phyloP scores from a whole-genome alignment of 257 asterid genomes.

The Solanum megistacrolobum region DNA sequence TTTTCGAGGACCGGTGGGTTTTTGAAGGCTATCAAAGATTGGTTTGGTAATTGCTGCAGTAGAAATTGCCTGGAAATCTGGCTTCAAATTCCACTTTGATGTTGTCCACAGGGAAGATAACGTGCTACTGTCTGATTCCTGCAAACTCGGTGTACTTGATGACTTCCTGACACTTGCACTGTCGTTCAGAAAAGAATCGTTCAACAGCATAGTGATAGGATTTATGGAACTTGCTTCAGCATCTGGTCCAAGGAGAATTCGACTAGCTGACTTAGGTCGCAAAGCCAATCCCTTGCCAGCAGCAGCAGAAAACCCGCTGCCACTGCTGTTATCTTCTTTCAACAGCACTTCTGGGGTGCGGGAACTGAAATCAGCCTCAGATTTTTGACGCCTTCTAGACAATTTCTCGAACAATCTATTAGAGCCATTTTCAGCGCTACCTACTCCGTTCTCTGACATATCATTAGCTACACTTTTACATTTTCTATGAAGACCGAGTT shows the following conservation, averaged over 20 bases:
- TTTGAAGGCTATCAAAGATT: constrained; percentile 68
- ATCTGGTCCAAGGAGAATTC: constrained; percentile 31
- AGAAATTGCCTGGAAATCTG: constrained; percentile 62
- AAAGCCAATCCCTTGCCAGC: constrained; percentile 62
- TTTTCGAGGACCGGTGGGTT: constrained; percentile 37
- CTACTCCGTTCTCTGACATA: constrained; percentile 30
- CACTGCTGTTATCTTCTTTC: constrained; percentile 46
- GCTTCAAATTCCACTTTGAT: constrained; percentile 71
- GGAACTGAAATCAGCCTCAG: constrained; percentile 40
- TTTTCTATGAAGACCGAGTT: constrained; percentile 45
- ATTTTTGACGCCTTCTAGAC: constrained; percentile 46
- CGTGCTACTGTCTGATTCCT: constrained; percentile 52
- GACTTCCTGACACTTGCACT: constrained; percentile 51
- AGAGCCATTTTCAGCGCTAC: constrained; percentile 20
- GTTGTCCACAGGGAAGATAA: constrained; percentile 55
- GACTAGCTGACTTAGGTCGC: constrained; percentile 58
- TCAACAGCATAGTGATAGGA: constrained; percentile 27
- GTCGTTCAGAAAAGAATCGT: constrained; percentile 39
- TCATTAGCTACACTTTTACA: constrained; percentile 54
- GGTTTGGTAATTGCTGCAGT: constrained; percentile 63
- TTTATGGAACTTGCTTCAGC: constrained; percentile 34
- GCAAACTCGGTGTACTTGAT: constrained; percentile 61
- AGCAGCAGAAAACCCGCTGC: constrained; percentile 36
- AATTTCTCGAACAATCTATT: constrained; percentile 42
- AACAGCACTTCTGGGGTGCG: constrained; percentile 55